phyloP scores from a whole-genome alignment of 2,329 filamentous ascomycete genomes.

The Ceratocystis alfenasii region DNA sequence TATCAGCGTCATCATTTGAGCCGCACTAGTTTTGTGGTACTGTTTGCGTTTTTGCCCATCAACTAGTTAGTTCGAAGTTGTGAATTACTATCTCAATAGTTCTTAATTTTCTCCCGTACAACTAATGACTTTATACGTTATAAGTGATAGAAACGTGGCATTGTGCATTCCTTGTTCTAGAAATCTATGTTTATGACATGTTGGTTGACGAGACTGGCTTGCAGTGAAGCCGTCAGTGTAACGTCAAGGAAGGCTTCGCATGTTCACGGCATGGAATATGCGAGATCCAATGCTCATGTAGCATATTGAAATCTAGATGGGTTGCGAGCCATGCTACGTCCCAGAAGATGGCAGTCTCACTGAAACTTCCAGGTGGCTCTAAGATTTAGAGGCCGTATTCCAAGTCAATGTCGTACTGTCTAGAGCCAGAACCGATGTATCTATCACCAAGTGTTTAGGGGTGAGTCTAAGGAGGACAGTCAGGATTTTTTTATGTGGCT shows the following conservation, averaged over 20 bases:
- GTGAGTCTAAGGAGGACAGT: too few relatives aligned
- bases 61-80: neutral
- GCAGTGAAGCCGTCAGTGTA: neutral
- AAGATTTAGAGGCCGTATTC: too few relatives aligned
- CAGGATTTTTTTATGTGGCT: neutral
- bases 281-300: neutral
- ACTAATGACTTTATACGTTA: too few relatives aligned
- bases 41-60: neutral
- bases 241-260: neutral
- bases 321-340: neutral
- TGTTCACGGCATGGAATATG: neutral
- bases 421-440: too few relatives aligned
- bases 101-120: neutral
- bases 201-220: neutral
- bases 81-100: neutral
- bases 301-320: neutral
- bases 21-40: neutral
- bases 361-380: too few relatives aligned
- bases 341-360: neutral
- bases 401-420: too few relatives aligned
- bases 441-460: too few relatives aligned
- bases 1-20: neutral
- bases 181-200: neutral
- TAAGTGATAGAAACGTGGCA: neutral
- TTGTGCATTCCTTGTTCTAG: neutral